Evolutionary conservation across 495 filamentous ascomycete genomes (phyloP), one percentile per base, ranked within the genome.

Genomic region (Talaromyces stipitatus): DNA sequence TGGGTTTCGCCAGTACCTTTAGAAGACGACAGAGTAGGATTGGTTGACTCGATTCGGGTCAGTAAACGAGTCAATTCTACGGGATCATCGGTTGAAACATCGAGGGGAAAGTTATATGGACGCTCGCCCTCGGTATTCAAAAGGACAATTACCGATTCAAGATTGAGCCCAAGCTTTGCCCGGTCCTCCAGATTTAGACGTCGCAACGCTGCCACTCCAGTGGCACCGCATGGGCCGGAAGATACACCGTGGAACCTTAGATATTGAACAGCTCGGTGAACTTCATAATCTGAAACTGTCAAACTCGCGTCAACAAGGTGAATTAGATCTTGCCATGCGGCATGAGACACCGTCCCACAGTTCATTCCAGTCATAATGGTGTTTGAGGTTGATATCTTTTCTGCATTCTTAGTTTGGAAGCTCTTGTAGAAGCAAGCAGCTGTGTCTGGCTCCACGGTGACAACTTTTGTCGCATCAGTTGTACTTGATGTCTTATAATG

Each of bases 291-390:
- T 0, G 75, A 78, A 0, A 89, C 75, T 0, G 75, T 77, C 3
- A 88, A 64, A 54, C 73, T 75, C 0, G 75, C 83, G 70, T 86
- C 84, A 2, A 86, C 75, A 28, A 81, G 76, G 5, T 69, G 63
- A 12, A 72, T 63, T 14, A 89, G 62, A 1, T 79, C 56, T 1
- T 78, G 73, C 86, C 86, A 89, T 2, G 85, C 82, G 8, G 72
- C 79, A 1, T 68, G 68, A 0, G 85, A 87, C 5, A 87, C 72
- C 1, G 83, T 87, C 2, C 85, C 85, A 59, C 85, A 88, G 60
- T 84, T 79, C 78, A 88, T 79, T 2, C 85, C 85, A 51, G 72
- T 71, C 85, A 89, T 88, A 62, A 87, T 86, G 4, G 79, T 87
- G 8, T 72, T 61, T 0, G 66, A 70, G 0, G 83, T 87, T 2